Evolutionary conservation across 495 filamentous ascomycete species (phyloP).

Genomic region (Amphirosellinia nigrospora): DNA sequence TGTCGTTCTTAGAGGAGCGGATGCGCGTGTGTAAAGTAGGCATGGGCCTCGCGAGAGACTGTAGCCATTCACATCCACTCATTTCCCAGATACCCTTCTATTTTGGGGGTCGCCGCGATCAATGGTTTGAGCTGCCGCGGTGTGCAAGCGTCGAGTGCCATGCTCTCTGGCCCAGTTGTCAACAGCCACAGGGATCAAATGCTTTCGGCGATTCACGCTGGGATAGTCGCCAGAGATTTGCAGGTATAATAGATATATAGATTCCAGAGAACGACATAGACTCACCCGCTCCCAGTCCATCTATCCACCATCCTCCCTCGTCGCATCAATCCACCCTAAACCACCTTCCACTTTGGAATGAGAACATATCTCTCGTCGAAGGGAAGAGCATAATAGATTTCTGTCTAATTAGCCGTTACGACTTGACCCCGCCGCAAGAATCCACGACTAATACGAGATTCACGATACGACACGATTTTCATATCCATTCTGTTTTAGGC

Average conservation of each 20-base stretch:
- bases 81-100: constrained; percentile 14
- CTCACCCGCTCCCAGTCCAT: constrained; percentile 8
- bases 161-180: constrained; percentile 5
- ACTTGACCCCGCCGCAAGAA: constrained; percentile 17
- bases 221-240: constrained; percentile 10
- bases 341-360: constrained; percentile 18
- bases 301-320: not conserved
- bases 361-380: constrained; percentile 2
- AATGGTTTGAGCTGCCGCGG: constrained; percentile 25
- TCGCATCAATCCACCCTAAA: constrained; percentile 14
- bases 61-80: constrained; percentile 27
- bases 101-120: constrained; percentile 23
- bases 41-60: not conserved
- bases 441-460: constrained; percentile 25
- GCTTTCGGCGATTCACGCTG: constrained; percentile 9
- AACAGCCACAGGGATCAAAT: constrained; percentile 11
- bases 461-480: constrained; percentile 25
- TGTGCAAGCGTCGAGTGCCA: constrained; percentile 12
- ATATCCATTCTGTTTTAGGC: constrained; percentile 22
- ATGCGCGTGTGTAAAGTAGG: constrained; percentile 18
- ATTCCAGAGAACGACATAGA: constrained; percentile 24
- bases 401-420: constrained; percentile 20
- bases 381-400: constrained; percentile 23
- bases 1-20: constrained; percentile 21
- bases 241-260: constrained; percentile 29